Percentiles rank a stretch among this genome's conserved stretches.
Conservation (phyloP, 495 filamentous ascomycete species). For the Aspergillus leporis region DNA sequence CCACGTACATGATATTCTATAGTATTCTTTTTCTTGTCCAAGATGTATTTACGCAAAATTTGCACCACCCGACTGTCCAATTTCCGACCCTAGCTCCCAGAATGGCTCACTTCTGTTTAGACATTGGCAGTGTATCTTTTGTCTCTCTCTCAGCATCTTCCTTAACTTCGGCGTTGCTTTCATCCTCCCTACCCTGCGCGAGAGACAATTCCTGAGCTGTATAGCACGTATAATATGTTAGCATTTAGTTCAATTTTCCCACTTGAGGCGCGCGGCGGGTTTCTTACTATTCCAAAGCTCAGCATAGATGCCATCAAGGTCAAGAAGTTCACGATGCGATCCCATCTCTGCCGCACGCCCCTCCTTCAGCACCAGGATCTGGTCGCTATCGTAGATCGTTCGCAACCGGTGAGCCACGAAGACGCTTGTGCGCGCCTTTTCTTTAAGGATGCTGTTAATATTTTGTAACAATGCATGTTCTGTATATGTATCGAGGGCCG, state of each 20-base stretch:
- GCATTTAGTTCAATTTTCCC: conserved; percentile 8
- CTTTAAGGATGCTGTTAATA: conserved; percentile 89
- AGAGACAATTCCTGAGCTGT: conserved; percentile 50
- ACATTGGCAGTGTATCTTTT: conserved; percentile 18
- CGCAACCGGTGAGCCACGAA: conserved; percentile 91
- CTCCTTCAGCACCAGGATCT: conserved; percentile 87
- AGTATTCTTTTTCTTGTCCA: neutral
- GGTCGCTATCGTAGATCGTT: conserved; percentile 91
- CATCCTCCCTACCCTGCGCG: conserved; percentile 33
- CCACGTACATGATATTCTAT: neutral
- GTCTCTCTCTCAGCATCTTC: conserved; percentile 17
- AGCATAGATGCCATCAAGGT: conserved; percentile 77
- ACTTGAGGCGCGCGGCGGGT: neutral
- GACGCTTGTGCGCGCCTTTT: conserved; percentile 85
- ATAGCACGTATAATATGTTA: conserved; percentile 6
- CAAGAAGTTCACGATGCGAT: conserved; percentile 81
- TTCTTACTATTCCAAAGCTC: conserved; percentile 85
- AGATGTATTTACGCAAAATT: neutral
- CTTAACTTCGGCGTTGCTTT: conserved; percentile 26
- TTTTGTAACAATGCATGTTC: conserved; percentile 89
- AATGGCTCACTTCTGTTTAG: conserved; percentile 14
- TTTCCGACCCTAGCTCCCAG: neutral
- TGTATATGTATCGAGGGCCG: conserved; percentile 92
- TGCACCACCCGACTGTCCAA: neutral
- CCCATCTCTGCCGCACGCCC: conserved; percentile 83